These are phyloP conservation scores for Tephrocybe sp. DNA, from an alignment of 768 basidiomycete genomes.

Conservation along the genomic window DNA sequence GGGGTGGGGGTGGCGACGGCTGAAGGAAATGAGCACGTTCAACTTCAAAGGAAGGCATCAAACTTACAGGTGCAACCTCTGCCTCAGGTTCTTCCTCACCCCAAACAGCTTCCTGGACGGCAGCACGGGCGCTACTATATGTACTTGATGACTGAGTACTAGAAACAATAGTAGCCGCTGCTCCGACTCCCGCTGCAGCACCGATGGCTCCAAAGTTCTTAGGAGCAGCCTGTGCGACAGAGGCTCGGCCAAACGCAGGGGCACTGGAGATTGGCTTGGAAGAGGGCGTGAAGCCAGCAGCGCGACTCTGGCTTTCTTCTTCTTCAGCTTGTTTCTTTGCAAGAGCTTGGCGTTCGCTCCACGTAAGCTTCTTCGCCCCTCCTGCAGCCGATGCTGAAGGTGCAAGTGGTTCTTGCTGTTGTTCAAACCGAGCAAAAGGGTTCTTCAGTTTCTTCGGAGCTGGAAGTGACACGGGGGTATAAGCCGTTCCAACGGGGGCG, in stretches of 20 bases:
- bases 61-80: slow-evolving; percentile 28
- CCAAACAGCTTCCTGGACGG: slow-evolving; percentile 30
- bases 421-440: slow-evolving; percentile 66
- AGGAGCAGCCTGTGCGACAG: slow-evolving; percentile 30
- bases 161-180: slow-evolving; percentile 29
- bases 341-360: slow-evolving; percentile 91
- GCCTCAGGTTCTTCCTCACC: slow-evolving; percentile 24
- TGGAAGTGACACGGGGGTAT: slow-evolving; percentile 82
- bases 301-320: slow-evolving; percentile 64
- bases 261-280: slow-evolving; percentile 36
- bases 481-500: slow-evolving; percentile 81
- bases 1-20: slow-evolving; percentile 39
- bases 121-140: slow-evolving; percentile 22
- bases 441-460: slow-evolving; percentile 88
- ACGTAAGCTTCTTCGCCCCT: slow-evolving; percentile 79
- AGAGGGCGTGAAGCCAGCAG: slow-evolving; percentile 45
- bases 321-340: slow-evolving; percentile 85
- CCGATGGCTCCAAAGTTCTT: slow-evolving; percentile 43
- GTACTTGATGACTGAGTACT: slow-evolving; percentile 22
- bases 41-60: background rate
- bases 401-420: slow-evolving; percentile 40
- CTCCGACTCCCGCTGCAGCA: slow-evolving; percentile 30
- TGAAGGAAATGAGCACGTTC: slow-evolving; percentile 15
- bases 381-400: slow-evolving; percentile 26
- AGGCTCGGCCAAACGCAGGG: slow-evolving; percentile 44